Evolutionary conservation across 257 asterid species (phyloP), one percentile per base, ranked within the genome.

Genomic region (Forsythia suspensa): DNA sequence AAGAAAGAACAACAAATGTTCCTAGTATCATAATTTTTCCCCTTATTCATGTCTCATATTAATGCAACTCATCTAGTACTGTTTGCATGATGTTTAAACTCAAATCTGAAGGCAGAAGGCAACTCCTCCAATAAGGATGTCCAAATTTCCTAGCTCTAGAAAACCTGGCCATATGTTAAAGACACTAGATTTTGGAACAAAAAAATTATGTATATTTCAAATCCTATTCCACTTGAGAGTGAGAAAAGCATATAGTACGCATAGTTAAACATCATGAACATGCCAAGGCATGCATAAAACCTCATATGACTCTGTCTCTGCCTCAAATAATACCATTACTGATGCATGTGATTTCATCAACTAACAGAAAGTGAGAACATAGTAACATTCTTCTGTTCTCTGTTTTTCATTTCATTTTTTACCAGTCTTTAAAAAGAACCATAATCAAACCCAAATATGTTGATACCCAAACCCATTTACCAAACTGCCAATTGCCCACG

Each of bases 381-480:
- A 57, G 34, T 4, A 29, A 29, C 34, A 29, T 29, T 29, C 34
- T 29, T 29, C 34, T 29, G 34, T 29, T 29, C 34, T 29, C 2
- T 29, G 34, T 29, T 29, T 29, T 29, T 29, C 34, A 29, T 29
- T 29, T 29, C 34, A 29, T 29, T 29, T 18, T 5, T 57, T 24
- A 57, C 66, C 34, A n/a, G 29, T 55, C 11, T 18, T 57, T 8
- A 20, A 57, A 57, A 57, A 55, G 18, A 52, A 18, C 66, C 34
- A 16, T 57, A 57, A 57, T 57, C 66, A 38, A 77, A 51, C 69
- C 21, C 69, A 77, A 72, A 41, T 55, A 61, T 8, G 37, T 73
- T 55, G 15, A 18, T 41, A 59, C 70, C 57, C 21, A 42, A 38
- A 67, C 43, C 61, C 24, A 61, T 46, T 20, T 29, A 18, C 73